Base-by-base conservation (phyloP, 768 basidiomycete species). In the Suillus spraguei region DNA sequence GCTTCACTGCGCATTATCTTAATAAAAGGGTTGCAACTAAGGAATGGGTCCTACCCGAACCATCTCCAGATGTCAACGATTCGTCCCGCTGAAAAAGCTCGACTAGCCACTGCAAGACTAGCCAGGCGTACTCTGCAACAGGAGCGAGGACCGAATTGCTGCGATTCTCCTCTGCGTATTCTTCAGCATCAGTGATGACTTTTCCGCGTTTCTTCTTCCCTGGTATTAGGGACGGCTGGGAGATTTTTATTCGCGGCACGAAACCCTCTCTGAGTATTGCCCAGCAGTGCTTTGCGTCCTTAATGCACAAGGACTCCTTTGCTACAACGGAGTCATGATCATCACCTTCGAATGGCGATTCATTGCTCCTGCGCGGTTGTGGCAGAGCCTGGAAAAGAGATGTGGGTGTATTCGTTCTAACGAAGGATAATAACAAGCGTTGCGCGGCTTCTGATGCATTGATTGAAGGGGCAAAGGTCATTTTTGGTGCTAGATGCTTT, bases 11-110 rank as follows among this genome's bases (percentile, higher is more conserved):
- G 65, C 49, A 67, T 60, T 56, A 60, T 58, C 22, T 53, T 50
- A 32, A 60, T 35, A 50, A 64, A 66, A 28, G 14, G 49, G 38
- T 59, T 44, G 61, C 44, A 39, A 32, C n/a, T 13, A 33, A 38
- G 35, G 11, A 5, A 39, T 32, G 42, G 13, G 55, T 65, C 64
- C 65, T 70, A 59, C 78, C 78, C 63, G 74, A 72, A 17, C 67
- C 65, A 49, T 70, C 70, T 62, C 76, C 74, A 10, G 39, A 58
- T 24, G 69, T 68, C 56, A 74, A 63, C 11, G 67, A 65, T 67
- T 91, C 86, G 64, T 92, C 90, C 66, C 82, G 83, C 69, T 94
- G 90, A 66, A 91, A 91, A 22, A 92, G 67, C 24, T 76, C 71
- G 13, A 94, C 60, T 0, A 92, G 66, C 88, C 89, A 92, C 24